Conservation (phyloP, 2,329 filamentous ascomycete species). For the Botrytis galanthina region DNA sequence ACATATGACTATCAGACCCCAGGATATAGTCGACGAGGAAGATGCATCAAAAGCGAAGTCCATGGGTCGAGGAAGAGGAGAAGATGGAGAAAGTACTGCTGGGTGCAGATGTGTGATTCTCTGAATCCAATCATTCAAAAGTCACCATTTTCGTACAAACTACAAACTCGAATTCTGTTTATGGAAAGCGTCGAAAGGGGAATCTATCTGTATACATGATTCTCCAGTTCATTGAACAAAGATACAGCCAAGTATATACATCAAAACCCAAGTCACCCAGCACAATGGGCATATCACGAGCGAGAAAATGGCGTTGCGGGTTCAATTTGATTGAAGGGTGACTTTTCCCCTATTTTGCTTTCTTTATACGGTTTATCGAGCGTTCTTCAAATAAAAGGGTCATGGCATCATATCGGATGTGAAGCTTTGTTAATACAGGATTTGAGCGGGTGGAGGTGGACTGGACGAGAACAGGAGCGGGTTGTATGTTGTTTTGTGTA, state of each 20-base stretch:
- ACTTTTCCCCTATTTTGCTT: not conserved
- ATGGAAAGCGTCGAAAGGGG: not conserved
- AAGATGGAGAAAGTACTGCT: conserved; percentile 54
- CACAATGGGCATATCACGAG: not conserved
- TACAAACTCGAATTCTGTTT: not conserved
- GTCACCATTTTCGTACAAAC: not conserved
- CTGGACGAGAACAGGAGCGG: not conserved
- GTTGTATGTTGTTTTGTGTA: not conserved
- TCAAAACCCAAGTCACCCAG: not conserved
- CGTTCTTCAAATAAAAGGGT: not conserved
- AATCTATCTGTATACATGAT: not conserved
- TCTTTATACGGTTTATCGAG: not conserved
- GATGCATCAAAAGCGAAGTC: conserved; percentile 38
- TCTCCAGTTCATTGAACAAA: not conserved
- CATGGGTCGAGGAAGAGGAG: conserved; percentile 47
- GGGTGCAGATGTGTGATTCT: conserved; percentile 65
- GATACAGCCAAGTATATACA: not conserved
- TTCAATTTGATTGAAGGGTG: not conserved
- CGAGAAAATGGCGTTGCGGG: not conserved
- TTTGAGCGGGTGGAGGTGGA: not conserved
- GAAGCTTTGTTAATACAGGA: not conserved
- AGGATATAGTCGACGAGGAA: conserved; percentile 77
- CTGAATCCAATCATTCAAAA: conserved; percentile 39
- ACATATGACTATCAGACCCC: conserved; percentile 91
- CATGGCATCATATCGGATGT: not conserved